Base-by-base conservation (phyloP, 371 early-diverging fungal species). In the Saksenaea oblongispora region DNA sequence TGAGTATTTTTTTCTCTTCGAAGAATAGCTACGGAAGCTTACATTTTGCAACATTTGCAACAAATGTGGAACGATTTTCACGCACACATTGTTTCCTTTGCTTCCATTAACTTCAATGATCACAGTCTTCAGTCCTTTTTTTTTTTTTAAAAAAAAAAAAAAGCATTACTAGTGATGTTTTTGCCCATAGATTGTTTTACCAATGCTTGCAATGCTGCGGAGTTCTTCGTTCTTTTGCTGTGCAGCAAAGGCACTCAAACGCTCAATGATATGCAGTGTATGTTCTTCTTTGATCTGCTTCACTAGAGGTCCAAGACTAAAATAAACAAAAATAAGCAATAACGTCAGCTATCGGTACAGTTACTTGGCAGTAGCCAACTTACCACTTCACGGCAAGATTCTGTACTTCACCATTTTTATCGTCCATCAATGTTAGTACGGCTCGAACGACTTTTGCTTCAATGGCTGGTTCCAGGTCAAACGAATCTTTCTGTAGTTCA, bases 401-500 rank as follows among this genome's bases (percentile, higher is more conserved):
- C 74, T 95, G 96, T 13, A 97, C 96, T 75, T 97, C 95, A 56
- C 92, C 88, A 67, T 95, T 95, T 63, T 86, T 83, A 76, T 97
- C 97, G 54, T 89, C 83, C 73, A 97, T 84, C 61, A 92, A 74
- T 51, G 84, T 79, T 8, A 95, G 61, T 13, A 97, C 83, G 26
- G 93, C 91, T 44, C 74, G 68, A 8, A 88, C 87, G 10, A 89
- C 84, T 62, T 83, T 87, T 34, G 75, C 74, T 66, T 91, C 93
- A 28, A 87, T 84, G 5, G 76, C 34, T 15, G 88, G 84, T 37
- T 93, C 93, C 51, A 93, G 74, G 8, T 64, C 63, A 62, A 87
- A 85, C 17, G 66, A 70, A 7, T 82, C 71, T 58, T 84, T 82
- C 66, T 86, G 86, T 15, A 96, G 85, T 58, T 89, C 89, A 27